A percentile compares a stretch with the other conserved stretches of the same genome.
Evolutionary conservation across 2,329 filamentous ascomycete genomes (phyloP).

Genomic region (Stachybotrys chartarum): DNA sequence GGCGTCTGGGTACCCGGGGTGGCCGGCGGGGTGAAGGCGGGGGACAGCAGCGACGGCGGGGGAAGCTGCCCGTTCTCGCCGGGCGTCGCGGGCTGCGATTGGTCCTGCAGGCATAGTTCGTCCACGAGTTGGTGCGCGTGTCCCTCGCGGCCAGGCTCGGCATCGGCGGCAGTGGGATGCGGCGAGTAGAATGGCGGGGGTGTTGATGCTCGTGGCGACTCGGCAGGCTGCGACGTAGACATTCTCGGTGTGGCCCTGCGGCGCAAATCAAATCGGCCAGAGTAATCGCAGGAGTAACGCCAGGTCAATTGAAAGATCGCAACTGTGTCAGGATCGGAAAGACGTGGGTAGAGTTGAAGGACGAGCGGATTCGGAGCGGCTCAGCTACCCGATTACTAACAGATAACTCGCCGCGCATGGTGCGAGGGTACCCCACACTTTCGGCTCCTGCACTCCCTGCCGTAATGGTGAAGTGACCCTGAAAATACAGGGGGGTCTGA

Average conservation of each 20-base stretch:
- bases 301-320: background rate
- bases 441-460: background rate
- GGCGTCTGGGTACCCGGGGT: constrained; percentile 55
- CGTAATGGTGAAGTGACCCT: background rate
- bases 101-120: constrained; percentile 23
- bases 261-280: background rate
- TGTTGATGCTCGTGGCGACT: constrained; percentile 7
- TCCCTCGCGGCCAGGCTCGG: constrained; percentile 7
- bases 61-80: constrained; percentile 21
- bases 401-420: background rate
- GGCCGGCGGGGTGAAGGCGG: constrained; percentile 69
- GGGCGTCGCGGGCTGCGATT: constrained; percentile 9
- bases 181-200: constrained; percentile 43
- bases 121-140: constrained; percentile 19
- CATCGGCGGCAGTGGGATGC: constrained; percentile 21
- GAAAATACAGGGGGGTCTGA: background rate
- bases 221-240: constrained; percentile 9
- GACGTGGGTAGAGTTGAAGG: background rate
- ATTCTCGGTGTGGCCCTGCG: background rate
- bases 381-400: background rate
- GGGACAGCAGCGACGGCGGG: constrained; percentile 72
- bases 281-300: no score
- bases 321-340: background rate
- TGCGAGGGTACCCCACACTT: background rate
- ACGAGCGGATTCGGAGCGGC: background rate